Conservation (phyloP, 805 yeast genomes). For the Kazachstania martiniae region DNA sequence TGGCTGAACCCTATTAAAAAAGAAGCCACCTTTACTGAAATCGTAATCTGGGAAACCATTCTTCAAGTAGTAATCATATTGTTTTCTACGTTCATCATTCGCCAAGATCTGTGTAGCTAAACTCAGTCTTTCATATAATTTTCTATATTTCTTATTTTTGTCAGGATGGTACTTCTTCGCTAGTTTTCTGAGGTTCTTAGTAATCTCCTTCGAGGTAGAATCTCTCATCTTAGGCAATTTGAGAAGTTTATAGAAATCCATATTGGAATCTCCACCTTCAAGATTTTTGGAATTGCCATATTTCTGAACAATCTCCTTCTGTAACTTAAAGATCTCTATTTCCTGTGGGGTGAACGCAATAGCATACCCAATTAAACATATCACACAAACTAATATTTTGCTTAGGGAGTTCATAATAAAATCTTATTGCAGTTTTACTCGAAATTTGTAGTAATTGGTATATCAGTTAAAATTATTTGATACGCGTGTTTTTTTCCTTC, state of each 20-base stretch:
- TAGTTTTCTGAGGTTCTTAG: slow-evolving; percentile 56
- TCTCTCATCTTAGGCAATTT: slow-evolving; percentile 32
- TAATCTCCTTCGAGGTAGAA: slow-evolving; percentile 43
- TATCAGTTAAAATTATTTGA: no score
- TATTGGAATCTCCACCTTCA: no score
- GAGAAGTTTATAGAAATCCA: slow-evolving; percentile 61
- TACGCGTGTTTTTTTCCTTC: no score
- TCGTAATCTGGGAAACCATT: slow-evolving; percentile 83
- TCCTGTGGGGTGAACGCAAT: slow-evolving; percentile 57
- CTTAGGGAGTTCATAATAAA: no score
- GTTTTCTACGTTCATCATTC: slow-evolving; percentile 44
- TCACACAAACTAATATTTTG: background rate
- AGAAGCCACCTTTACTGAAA: slow-evolving; percentile 46
- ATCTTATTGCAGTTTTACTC: slow-evolving; percentile 1
- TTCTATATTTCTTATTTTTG: slow-evolving; percentile 41
- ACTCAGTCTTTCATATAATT: slow-evolving; percentile 63
- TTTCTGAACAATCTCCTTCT: slow-evolving; percentile 50
- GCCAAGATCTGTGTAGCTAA: slow-evolving; percentile 65
- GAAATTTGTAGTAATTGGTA: no score
- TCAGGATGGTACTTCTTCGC: slow-evolving; percentile 82
- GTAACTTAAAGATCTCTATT: slow-evolving; percentile 67
- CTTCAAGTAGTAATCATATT: slow-evolving; percentile 75
- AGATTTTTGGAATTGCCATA: no score
- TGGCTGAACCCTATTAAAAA: slow-evolving; percentile 59
- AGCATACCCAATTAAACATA: slow-evolving; percentile 2